Conservation (phyloP, 768 basidiomycete genomes). For the Cyclocybe aegerita region DNA sequence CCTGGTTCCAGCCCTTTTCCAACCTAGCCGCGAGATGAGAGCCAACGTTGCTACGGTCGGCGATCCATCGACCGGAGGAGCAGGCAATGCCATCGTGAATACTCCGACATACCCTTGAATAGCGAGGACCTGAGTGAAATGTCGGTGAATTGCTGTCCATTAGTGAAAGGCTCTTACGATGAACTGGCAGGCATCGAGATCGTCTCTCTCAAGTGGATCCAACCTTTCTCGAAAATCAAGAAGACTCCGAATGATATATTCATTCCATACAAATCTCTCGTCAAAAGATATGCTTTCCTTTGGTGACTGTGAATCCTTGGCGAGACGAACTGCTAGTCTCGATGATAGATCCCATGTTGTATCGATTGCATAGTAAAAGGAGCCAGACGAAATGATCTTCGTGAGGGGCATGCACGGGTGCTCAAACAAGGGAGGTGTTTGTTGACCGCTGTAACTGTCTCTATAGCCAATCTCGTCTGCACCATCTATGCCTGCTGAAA, state of each 20-base stretch:
- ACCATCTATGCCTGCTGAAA: constrained; percentile 56
- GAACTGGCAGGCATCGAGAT: constrained; percentile 83
- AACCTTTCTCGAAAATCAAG: constrained; percentile 86
- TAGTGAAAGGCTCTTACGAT: constrained; percentile 52
- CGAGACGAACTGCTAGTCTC: constrained; percentile 68
- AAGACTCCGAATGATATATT: constrained; percentile 82
- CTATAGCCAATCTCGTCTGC: constrained; percentile 46
- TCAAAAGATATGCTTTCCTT: constrained; percentile 67
- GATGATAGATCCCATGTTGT: constrained; percentile 90
- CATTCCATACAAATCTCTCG: constrained; percentile 93
- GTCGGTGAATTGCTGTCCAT: constrained; percentile 9
- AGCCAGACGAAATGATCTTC: constrained; percentile 88
- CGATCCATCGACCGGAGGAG: constrained; percentile 70
- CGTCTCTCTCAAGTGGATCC: constrained; percentile 62
- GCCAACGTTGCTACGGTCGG: constrained; percentile 75
- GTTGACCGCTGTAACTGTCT: constrained; percentile 43
- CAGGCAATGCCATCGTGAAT: constrained; percentile 75
- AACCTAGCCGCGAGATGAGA: constrained; percentile 85
- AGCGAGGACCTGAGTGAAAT: constrained; percentile 62
- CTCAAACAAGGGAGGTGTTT: constrained; percentile 61
- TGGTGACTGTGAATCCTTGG: constrained; percentile 41
- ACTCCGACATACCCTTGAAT: constrained; percentile 94
- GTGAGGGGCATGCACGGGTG: constrained; percentile 89
- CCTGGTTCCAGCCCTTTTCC: constrained; percentile 94
- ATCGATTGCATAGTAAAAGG: constrained; percentile 89